A percentile compares a stretch with the other conserved stretches of the same genome.
Conservation (phyloP, 73 alveolate species). For the Symbiodinium pilosum region DNA sequence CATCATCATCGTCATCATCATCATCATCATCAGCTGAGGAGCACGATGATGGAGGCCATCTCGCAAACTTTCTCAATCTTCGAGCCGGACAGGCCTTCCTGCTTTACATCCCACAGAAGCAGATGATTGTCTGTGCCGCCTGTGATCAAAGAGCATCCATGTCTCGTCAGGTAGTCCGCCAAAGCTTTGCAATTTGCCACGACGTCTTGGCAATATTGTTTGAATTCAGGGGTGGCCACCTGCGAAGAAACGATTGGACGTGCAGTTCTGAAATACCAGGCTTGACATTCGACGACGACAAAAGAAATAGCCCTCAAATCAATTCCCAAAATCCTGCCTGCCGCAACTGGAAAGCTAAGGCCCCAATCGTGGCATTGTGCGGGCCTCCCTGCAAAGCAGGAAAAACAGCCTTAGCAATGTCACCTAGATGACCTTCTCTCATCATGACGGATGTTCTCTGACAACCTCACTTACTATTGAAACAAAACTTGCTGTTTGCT, state of each 20-base stretch:
- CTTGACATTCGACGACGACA: too few species aligned
- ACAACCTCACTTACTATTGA: too few species aligned
- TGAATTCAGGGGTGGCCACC: conserved; percentile 97
- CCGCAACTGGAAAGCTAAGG: conserved; percentile 97
- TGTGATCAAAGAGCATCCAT: conserved; percentile 96
- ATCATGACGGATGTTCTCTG: background rate
- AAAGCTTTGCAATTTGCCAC: conserved; percentile 97
- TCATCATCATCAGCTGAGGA: too few species aligned
- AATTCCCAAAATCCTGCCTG: conserved; percentile 48
- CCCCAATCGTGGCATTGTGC: conserved; percentile 98
- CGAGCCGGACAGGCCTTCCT: conserved; percentile 96
- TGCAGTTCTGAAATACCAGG: too few species aligned
- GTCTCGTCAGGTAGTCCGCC: conserved; percentile 96
- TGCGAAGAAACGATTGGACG: too few species aligned
- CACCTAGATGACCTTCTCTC: background rate
- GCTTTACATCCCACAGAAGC: conserved; percentile 96
- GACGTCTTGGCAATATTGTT: conserved; percentile 97
- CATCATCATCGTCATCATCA: too few species aligned
- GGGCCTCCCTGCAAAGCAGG: conserved; percentile 99
- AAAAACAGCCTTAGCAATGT: conserved; percentile 97
- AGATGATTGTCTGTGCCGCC: conserved; percentile 99
- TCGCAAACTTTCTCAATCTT: conserved; percentile 97
- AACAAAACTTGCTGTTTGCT: background rate
- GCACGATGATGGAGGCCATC: conserved; percentile 93
- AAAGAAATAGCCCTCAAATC: too few species aligned